Conservation (phyloP, 495 filamentous ascomycete species). For the Monascus purpureus region DNA sequence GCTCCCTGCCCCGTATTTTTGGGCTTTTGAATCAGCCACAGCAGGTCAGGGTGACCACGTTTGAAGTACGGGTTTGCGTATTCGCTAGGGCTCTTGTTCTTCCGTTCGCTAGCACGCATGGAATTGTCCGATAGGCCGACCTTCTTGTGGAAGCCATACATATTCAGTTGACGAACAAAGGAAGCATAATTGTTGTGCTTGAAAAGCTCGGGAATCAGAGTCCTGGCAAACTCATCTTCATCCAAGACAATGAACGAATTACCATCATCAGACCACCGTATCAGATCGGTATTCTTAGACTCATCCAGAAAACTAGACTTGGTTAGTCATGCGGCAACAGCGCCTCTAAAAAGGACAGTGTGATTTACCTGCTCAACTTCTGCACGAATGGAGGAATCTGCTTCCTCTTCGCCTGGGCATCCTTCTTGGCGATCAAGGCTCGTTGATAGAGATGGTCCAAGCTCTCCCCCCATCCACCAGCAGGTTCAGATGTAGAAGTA, state of each 20-base stretch:
- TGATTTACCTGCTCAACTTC: slow-evolving; percentile 83
- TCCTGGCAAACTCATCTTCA: slow-evolving; percentile 98
- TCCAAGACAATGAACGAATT: slow-evolving; percentile 95
- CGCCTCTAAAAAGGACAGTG: background rate
- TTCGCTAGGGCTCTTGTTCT: slow-evolving; percentile 95
- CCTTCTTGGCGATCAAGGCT: slow-evolving; percentile 63
- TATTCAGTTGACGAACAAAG: slow-evolving; percentile 95
- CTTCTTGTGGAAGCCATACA: slow-evolving; percentile 99
- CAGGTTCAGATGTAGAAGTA: slow-evolving; percentile 19
- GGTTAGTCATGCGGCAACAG: slow-evolving; percentile 10
- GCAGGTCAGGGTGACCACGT: slow-evolving; percentile 77
- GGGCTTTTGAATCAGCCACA: slow-evolving; percentile 97
- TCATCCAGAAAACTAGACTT: slow-evolving; percentile 74
- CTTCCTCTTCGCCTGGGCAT: slow-evolving; percentile 74
- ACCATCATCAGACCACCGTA: slow-evolving; percentile 93
- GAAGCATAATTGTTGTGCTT: slow-evolving; percentile 99
- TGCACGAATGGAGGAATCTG: slow-evolving; percentile 97
- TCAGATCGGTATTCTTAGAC: slow-evolving; percentile 80
- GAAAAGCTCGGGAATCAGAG: slow-evolving; percentile 89
- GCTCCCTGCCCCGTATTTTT: slow-evolving; percentile 46
- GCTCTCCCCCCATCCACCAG: slow-evolving; percentile 48
- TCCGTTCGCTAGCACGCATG: slow-evolving; percentile 90
- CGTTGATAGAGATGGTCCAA: slow-evolving; percentile 64
- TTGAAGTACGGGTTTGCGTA: slow-evolving; percentile 96
- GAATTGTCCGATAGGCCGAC: slow-evolving; percentile 95